A percentile compares a stretch with the other conserved stretches of the same genome.
These are phyloP conservation scores for Kluyveromyces starmeri DNA, from an alignment of 805 yeast species.

Conservation along the genomic window DNA sequence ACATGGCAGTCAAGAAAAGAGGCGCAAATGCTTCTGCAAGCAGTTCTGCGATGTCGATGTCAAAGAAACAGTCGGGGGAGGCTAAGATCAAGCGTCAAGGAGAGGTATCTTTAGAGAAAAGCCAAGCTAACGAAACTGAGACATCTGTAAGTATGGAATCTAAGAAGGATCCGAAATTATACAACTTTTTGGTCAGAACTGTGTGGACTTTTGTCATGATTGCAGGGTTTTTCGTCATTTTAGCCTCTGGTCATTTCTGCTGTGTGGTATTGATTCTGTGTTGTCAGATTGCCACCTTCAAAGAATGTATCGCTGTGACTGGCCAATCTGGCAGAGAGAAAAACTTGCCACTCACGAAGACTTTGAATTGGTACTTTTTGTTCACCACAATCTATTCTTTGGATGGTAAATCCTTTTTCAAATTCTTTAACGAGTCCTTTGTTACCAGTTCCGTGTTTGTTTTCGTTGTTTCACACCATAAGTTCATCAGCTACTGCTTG, in stretches of 20 bases:
- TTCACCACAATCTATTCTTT: conserved; percentile 80
- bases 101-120: not conserved
- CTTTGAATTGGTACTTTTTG: conserved; percentile 89
- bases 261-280: conserved; percentile 61
- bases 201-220: conserved; percentile 94
- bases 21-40: not conserved
- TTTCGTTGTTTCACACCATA: conserved; percentile 67
- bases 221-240: conserved; percentile 52
- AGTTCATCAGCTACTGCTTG: conserved; percentile 71
- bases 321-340: conserved; percentile 72
- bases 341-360: conserved; percentile 70
- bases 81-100: not conserved
- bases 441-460: conserved; percentile 33
- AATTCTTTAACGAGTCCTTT: conserved; percentile 46
- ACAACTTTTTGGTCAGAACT: conserved; percentile 66
- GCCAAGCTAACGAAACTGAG: not conserved
- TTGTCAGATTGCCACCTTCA: conserved; percentile 77
- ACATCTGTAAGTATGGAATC: not conserved
- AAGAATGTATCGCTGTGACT: conserved; percentile 82
- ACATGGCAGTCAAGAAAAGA: conserved; percentile 1
- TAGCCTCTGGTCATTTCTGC: conserved; percentile 81
- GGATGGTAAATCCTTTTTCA: conserved; percentile 76
- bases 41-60: not conserved
- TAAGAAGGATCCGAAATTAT: conserved; percentile 13
- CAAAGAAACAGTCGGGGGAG: not conserved